A percentile compares a stretch with the other conserved stretches of the same genome.
Conservation (phyloP, 2,329 filamentous ascomycete species). For the Colletotrichum eleusines region DNA sequence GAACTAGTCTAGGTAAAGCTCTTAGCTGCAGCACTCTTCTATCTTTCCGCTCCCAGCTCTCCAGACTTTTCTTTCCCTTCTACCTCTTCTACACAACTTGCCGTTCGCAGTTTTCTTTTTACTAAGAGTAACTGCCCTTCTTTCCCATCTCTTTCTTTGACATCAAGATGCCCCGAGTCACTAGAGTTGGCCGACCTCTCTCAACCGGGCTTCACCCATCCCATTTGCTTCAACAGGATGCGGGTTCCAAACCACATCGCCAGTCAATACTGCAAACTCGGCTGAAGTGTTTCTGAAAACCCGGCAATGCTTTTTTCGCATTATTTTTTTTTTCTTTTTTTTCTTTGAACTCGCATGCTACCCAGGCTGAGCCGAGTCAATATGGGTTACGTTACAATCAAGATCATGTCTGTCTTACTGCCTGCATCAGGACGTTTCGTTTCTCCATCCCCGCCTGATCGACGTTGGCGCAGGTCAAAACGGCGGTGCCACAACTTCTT, state of each 20-base stretch:
- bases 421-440: too few species aligned
- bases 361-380: neutral
- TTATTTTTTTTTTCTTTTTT: too few species aligned
- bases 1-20: neutral
- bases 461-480: slow-evolving; percentile 26
- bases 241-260: too few species aligned
- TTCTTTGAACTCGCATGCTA: too few species aligned
- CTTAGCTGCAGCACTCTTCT: neutral
- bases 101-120: neutral
- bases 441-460: slow-evolving; percentile 24
- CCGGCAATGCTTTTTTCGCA: too few species aligned
- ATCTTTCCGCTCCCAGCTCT: slow-evolving; percentile 14
- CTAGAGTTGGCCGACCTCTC: neutral
- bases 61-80: neutral
- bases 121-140: neutral
- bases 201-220: neutral
- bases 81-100: neutral
- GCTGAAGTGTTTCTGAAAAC: too few species aligned
- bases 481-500: slow-evolving; percentile 18
- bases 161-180: neutral
- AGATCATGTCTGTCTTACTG: neutral
- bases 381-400: neutral
- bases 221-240: neutral
- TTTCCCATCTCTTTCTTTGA: neutral
- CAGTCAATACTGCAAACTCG: too few species aligned